Evolutionary conservation across 768 basidiomycete genomes (phyloP).

Genomic region (Gloeophyllum trabeum): DNA sequence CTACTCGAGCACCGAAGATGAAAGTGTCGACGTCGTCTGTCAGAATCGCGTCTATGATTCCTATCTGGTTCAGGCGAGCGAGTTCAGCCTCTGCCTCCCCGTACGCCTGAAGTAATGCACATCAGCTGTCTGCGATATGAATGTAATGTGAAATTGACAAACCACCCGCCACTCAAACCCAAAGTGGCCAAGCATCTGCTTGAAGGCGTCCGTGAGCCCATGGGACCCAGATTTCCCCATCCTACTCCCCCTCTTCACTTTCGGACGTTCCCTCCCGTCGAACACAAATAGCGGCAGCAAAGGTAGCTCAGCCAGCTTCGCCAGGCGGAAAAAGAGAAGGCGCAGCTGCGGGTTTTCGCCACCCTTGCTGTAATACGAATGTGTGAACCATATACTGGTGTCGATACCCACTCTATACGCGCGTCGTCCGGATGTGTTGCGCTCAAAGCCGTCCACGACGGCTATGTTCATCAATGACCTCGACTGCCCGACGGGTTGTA

Average conservation of each 20-base stretch:
- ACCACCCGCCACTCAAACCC: constrained; percentile 19
- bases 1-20: constrained; percentile 30
- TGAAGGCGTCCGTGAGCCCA: constrained; percentile 9
- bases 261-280: constrained; percentile 30
- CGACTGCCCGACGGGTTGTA: constrained; percentile 25
- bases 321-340: constrained; percentile 31
- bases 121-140: too few species aligned
- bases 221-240: constrained; percentile 15
- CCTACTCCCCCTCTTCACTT: constrained; percentile 25
- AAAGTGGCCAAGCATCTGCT: constrained; percentile 13
- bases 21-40: constrained; percentile 38
- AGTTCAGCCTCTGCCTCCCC: constrained; percentile 42
- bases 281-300: constrained; percentile 34
- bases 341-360: constrained; percentile 33
- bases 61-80: constrained; percentile 25
- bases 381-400: constrained; percentile 22
- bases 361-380: constrained; percentile 13
- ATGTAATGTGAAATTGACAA: background rate
- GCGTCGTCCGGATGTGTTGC: constrained; percentile 21
- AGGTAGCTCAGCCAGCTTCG: constrained; percentile 23
- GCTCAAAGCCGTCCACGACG: constrained; percentile 26
- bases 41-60: constrained; percentile 31
- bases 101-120: too few species aligned
- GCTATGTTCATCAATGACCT: constrained; percentile 26
- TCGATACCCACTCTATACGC: constrained; percentile 31